A percentile compares a stretch with the other conserved stretches of the same genome.
These are phyloP conservation scores for Solanum hybrid DNA, from an alignment of 305 asterid species.

Conservation along the genomic window DNA sequence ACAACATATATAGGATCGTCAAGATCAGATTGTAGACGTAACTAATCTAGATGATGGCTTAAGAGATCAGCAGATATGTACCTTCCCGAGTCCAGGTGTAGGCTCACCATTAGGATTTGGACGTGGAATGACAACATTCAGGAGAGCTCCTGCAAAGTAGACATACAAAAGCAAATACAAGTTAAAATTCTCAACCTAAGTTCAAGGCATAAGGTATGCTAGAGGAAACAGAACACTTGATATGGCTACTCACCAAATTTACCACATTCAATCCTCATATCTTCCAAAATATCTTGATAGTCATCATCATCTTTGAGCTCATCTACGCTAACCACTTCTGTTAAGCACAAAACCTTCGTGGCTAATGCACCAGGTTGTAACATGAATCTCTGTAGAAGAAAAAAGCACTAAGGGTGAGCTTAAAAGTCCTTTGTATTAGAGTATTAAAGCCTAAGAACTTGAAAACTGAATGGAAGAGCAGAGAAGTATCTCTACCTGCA, in stretches of 20 bases:
- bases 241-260: conserved; percentile 55
- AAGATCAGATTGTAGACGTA: not conserved
- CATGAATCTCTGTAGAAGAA: conserved; percentile 59
- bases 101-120: conserved; percentile 33
- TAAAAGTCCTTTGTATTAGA: not conserved
- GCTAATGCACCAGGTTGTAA: conserved; percentile 49
- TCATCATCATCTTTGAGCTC: conserved; percentile 87
- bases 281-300: conserved; percentile 84
- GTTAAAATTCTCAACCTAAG: not conserved
- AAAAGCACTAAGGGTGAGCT: not conserved
- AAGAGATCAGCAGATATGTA: conserved; percentile 9
- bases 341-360: conserved; percentile 80
- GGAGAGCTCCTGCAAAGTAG: conserved; percentile 29
- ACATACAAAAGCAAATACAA: not conserved
- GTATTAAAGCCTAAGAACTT: not conserved
- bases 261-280: conserved; percentile 87
- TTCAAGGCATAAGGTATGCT: not conserved
- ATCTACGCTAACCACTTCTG: conserved; percentile 63
- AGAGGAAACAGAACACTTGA: conserved; percentile 1
- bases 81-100: conserved; percentile 43
- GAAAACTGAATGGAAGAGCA: not conserved
- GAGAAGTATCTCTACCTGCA: conserved; percentile 47
- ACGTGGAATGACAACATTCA: conserved; percentile 40
- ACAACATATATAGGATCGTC: not conserved
- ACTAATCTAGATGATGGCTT: not conserved